Evolutionary conservation across 257 asterid species (phyloP).

Genomic region (Solanum chiquidenum): DNA sequence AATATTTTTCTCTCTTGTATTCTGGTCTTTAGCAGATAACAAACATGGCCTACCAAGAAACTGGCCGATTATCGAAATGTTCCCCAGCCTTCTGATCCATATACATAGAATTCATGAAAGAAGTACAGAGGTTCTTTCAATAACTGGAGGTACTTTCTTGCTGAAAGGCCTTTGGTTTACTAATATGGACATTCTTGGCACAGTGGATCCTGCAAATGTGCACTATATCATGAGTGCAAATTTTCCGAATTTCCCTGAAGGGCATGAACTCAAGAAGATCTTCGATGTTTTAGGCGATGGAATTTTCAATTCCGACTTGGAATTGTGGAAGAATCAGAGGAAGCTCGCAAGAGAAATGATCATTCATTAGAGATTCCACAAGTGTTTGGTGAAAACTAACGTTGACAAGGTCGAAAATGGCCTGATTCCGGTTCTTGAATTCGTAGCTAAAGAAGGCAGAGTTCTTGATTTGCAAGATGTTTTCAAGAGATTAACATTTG

Average conservation of each 20-base stretch:
- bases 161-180: slow-evolving; percentile 40
- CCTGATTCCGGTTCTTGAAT: slow-evolving; percentile 29
- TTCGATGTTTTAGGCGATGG: no score
- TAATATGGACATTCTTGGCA: slow-evolving; percentile 38
- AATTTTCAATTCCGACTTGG: background rate
- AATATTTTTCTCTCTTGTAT: slow-evolving; percentile 3
- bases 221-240: slow-evolving; percentile 38
- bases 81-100: slow-evolving; percentile 14
- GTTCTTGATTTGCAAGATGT: slow-evolving; percentile 36
- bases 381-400: slow-evolving; percentile 15
- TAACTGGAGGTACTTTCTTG: slow-evolving; percentile 24
- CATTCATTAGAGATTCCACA: slow-evolving; percentile 20
- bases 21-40: slow-evolving; percentile 1
- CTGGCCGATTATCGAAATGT: slow-evolving; percentile 29
- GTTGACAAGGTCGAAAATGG: slow-evolving; percentile 22
- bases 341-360: slow-evolving; percentile 19
- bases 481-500: slow-evolving; percentile 40
- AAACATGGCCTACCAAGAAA: slow-evolving; percentile 5
- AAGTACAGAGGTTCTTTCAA: slow-evolving; percentile 10
- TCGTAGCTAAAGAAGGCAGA: background rate
- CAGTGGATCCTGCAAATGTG: slow-evolving; percentile 33
- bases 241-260: slow-evolving; percentile 36
- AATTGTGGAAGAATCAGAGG: slow-evolving; percentile 10
- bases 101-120: slow-evolving; percentile 22
- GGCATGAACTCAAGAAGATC: slow-evolving; percentile 8